Evolutionary conservation across 208 protist species (phyloP).

Genomic region (Acanthamoeba comandoni): DNA sequence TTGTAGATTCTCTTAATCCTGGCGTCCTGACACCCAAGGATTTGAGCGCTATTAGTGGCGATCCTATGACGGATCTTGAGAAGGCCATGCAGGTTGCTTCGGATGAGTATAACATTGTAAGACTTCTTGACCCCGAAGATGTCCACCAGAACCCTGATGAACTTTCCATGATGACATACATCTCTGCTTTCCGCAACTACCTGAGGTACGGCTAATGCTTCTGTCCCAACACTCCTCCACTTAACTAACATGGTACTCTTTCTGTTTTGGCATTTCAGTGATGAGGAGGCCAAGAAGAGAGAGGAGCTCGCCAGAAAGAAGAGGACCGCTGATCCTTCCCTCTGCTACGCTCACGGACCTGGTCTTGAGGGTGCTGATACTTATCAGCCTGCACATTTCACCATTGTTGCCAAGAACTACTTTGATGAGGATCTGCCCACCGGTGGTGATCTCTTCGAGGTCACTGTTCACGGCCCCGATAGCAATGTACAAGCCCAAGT

Average conservation of each 20-base stretch:
- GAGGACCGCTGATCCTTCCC: conserved; percentile 55
- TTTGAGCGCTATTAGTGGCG: conserved; percentile 67
- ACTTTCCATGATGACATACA: conserved; percentile 85
- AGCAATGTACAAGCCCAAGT: conserved; percentile 78
- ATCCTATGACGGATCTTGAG: conserved; percentile 77
- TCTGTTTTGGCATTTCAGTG: conserved; percentile 5
- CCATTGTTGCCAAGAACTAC: conserved; percentile 83
- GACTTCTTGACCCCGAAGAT: conserved; percentile 76
- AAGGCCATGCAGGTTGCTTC: conserved; percentile 79
- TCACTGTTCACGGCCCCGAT: conserved; percentile 78
- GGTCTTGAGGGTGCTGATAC: conserved; percentile 75
- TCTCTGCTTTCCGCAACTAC: conserved; percentile 82
- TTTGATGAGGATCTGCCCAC: conserved; percentile 81
- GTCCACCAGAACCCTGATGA: conserved; percentile 83
- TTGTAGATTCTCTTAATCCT: conserved; percentile 80
- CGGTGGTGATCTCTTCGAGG: conserved; percentile 82
- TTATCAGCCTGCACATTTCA: conserved; percentile 77
- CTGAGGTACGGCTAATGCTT: conserved; percentile 10
- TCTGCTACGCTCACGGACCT: conserved; percentile 74
- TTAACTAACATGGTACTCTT: too few species aligned
- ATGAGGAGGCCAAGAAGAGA: conserved; percentile 59
- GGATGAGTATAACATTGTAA: conserved; percentile 74
- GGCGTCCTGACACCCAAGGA: conserved; percentile 74
- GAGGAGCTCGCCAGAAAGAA: conserved; percentile 77
- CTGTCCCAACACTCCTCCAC: background rate